Base-by-base conservation (phyloP, 306 rosid species). In the Cicer yamashitae region DNA sequence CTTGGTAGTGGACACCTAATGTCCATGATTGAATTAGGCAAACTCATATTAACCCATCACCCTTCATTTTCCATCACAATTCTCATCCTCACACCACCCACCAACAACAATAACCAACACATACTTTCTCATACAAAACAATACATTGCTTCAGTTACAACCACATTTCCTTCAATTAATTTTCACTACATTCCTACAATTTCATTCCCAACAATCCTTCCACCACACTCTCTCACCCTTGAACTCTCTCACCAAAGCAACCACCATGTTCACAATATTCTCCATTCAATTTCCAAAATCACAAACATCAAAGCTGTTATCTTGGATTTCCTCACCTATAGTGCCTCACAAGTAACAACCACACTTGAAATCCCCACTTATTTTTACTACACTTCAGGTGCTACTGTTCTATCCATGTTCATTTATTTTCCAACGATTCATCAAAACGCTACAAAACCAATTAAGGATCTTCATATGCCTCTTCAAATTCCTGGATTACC, bases 271-370 rank as follows among this genome's bases (percentile, higher is more conserved):
- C 77, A n/a, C 5, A 40, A 71, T 8, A 11, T 34, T 44, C 73
- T 81, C 13, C 51, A 11, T 7, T 39, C 67, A 40, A 38, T 81
- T 2, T 38, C 77, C 54, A 60, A 75, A 43, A 53, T 48, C 54
- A 8, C 74, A 0, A 75, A 70, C 40, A 4, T 65, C 15, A 70
- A 84, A 25, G 91, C 88, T 6, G 8, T 88, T 41, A 30, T 88
- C 58, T 11, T 87, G 63, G 88, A 88, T 53, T 76, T 82, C 70
- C 53, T 90, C 58, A 81, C 86, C 76, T 53, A 15, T 37, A 17
- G 1, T 43, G 70, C 53, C 2, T 56, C 77, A 1, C 4, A 69
- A 7, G 79, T 86, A 7, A 38, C 87, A 1, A 58, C 41, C 4
- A 58, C 25, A 30, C 64, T 58, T 58, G 41, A 58, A 25, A 58